These are phyloP conservation scores for Arthrinium phaeospermum DNA, from an alignment of 2,329 filamentous ascomycete species.

Conservation along the genomic window DNA sequence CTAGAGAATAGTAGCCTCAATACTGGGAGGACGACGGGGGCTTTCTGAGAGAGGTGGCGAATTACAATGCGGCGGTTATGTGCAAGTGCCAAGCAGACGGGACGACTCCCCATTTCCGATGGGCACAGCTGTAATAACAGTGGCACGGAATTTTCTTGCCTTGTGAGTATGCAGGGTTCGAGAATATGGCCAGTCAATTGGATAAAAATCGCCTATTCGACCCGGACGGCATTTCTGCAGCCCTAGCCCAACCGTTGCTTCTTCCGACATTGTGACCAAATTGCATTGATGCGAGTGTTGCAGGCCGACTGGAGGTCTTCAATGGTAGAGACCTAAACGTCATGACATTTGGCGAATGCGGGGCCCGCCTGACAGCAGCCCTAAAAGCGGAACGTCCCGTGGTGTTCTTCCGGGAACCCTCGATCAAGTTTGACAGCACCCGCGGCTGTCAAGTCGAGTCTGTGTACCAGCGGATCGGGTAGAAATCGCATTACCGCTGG, in stretches of 20 bases:
- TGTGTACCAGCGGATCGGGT: not conserved
- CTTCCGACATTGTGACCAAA: not conserved
- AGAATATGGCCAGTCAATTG: not conserved
- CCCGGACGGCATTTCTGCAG: not conserved
- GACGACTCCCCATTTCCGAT: not conserved
- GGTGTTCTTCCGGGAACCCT: not conserved
- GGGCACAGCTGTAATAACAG: not conserved
- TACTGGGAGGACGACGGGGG: not conserved
- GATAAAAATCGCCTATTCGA: not conserved
- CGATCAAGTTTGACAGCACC: not conserved
- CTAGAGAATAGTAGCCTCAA: not conserved
- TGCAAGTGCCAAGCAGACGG: not conserved
- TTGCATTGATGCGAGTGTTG: not conserved
- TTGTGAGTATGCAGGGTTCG: not conserved
- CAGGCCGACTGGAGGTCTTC: not conserved
- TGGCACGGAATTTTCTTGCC: not conserved
- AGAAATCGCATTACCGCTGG: not conserved
- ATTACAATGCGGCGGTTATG: not conserved
- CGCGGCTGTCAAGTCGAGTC: not conserved
- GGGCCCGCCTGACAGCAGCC: not conserved
- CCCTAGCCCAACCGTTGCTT: too few relatives aligned
- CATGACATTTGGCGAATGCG: not conserved
- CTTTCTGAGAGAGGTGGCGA: not conserved
- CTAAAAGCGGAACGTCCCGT: constrained; percentile 6
- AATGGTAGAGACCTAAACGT: not conserved